These are phyloP conservation scores for Plasmodium gallinaceum DNA, from an alignment of 169 alveolate species.

Conservation along the genomic window DNA sequence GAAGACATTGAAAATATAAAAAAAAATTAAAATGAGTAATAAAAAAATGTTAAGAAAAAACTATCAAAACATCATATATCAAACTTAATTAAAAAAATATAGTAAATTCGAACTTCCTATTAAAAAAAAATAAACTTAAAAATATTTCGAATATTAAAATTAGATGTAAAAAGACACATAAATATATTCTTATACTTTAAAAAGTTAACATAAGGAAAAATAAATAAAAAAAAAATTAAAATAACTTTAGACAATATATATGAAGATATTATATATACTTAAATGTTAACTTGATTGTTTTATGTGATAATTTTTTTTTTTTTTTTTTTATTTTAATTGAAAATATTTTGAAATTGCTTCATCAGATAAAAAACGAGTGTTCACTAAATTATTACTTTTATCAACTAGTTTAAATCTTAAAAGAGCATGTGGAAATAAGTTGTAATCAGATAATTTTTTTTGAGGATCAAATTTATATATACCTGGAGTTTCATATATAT, in stretches of 20 bases:
- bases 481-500: slow-evolving; percentile 72
- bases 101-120: no score
- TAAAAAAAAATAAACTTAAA: no score
- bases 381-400: background rate
- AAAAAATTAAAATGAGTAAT: no score
- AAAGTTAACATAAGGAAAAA: background rate
- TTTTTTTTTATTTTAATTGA: slow-evolving; percentile 1
- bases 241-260: no score
- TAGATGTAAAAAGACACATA: background rate
- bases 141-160: no score
- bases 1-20: no score
- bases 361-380: slow-evolving; percentile 37
- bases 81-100: no score
- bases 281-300: no score
- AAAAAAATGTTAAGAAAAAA: no score
- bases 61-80: no score
- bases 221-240: background rate
- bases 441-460: slow-evolving; percentile 49
- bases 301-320: background rate
- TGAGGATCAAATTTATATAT: slow-evolving; percentile 63
- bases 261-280: no score
- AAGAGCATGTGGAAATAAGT: slow-evolving; percentile 42
- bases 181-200: background rate
- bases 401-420: slow-evolving; percentile 52
- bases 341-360: slow-evolving; percentile 47